Evolutionary conservation across 2,329 filamentous ascomycete genomes (phyloP).

Genomic region (Verticillium zaregamsianum): DNA sequence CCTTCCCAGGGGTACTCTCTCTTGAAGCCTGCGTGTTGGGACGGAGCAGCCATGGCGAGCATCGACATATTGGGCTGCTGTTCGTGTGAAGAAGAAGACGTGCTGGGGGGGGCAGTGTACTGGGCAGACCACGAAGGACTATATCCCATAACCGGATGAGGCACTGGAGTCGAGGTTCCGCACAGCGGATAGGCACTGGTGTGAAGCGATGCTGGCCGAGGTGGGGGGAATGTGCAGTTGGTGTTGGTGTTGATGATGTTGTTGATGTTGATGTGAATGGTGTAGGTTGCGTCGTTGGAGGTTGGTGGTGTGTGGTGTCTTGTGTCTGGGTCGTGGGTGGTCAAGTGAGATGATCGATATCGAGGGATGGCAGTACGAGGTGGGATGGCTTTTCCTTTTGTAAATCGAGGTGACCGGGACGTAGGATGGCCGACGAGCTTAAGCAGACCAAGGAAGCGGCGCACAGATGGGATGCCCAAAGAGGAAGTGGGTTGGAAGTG

Average conservation of each 20-base stretch:
- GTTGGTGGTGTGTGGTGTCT: no score
- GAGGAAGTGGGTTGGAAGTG: conserved; percentile 32
- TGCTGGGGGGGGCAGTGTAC: conserved; percentile 21
- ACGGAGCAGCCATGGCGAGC: conserved; percentile 41
- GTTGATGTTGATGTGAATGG: conserved; percentile 10
- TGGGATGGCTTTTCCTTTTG: conserved; percentile 14
- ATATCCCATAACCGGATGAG: conserved; percentile 34
- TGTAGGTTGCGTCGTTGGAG: background rate
- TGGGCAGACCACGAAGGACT: conserved; percentile 27
- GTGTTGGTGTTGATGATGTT: background rate
- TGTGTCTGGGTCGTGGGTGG: conserved; percentile 12
- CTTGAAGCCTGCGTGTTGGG: conserved; percentile 35
- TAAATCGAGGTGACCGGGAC: conserved; percentile 3
- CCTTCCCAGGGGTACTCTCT: conserved; percentile 35
- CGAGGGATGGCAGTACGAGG: background rate
- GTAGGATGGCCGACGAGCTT: conserved; percentile 4
- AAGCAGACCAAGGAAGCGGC: conserved; percentile 23
- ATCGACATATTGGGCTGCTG: conserved; percentile 42
- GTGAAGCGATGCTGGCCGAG: conserved; percentile 2
- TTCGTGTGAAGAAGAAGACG: conserved; percentile 13
- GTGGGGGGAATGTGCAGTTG: background rate
- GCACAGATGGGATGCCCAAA: conserved; percentile 33
- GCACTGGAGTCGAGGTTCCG: conserved; percentile 16
- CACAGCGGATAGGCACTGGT: conserved; percentile 11
- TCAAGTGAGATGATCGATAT: background rate